Evolutionary conservation across 805 yeast species (phyloP), one percentile per base, ranked within the genome.

Genomic region (Cephaloascus fragrans): DNA sequence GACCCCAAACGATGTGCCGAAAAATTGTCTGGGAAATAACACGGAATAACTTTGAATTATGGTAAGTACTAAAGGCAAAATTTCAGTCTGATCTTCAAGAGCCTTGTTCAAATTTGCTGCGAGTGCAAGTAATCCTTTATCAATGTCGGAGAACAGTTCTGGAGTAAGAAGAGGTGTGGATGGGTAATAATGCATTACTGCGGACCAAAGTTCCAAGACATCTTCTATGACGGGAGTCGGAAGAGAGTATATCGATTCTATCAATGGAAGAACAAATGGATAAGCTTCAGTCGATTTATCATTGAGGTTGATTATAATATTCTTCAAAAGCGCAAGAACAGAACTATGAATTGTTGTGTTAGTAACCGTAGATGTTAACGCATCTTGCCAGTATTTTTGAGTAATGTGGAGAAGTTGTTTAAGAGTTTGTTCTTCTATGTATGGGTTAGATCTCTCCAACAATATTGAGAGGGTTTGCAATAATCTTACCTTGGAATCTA

Each of bases 141-240:
- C 59, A 4, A 68, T 61, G 3, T 34, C 34, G 12, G 35, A 9
- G 8, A 31, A 31, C 14, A 14, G 29, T 16, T 31, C 33, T 9
- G 8, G 8, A n/a, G 8, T 16, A 9, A 14, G 15, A 37, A 3
- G 41, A 19, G 36, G 46, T 3, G 44, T 38, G n/a, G 47, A 32
- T 1, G 90, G 84, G 39, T 73, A 72, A 44, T 78, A 77, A 44
- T 76, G 83, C 38, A 87, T 53, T 2, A 83, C 55, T 1, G 80
- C 67, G n/a, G 73, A 64, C 95, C 96, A 87, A 33, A 89, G 63
- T 41, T 86, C 95, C 51, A 75, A 77, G 0, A 94, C 96, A 59
- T 89, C 97, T 52, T 89, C 97, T 16, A 81, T 70, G 8, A 89
- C 56, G 39, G 84, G 62, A 1, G 87, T 73, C 17, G 64, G 62